Conservation (phyloP, 2,329 filamentous ascomycete genomes). For the Diplocarpon mali region DNA sequence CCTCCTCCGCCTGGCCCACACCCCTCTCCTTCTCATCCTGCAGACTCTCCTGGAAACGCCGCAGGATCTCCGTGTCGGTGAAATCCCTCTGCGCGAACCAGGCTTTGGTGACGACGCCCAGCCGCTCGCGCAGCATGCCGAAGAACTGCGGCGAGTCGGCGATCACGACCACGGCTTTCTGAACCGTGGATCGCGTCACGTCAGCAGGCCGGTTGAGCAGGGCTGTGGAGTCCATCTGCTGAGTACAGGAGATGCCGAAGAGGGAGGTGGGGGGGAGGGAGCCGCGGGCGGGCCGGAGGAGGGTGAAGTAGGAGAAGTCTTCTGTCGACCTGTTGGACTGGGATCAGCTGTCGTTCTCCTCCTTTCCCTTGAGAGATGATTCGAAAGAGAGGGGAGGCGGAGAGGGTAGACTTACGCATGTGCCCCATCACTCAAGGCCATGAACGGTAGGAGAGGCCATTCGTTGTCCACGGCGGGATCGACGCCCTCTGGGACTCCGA, state of each 20-base stretch:
- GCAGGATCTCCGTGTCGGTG: conserved; percentile 77
- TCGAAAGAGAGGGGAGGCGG: not conserved
- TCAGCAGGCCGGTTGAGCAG: conserved; percentile 72
- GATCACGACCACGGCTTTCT: conserved; percentile 95
- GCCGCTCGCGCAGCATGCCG: conserved; percentile 77
- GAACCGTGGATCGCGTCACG: conserved; percentile 93
- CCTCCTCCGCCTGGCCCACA: conserved; percentile 49
- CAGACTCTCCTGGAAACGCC: conserved; percentile 84
- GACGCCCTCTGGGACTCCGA: conserved; percentile 60
- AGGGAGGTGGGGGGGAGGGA: conserved; percentile 60
- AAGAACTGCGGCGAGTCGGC: conserved; percentile 85
- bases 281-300: conserved; percentile 52
- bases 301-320: conserved; percentile 97
- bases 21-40: conserved; percentile 55
- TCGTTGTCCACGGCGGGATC: conserved; percentile 79
- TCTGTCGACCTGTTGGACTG: conserved; percentile 56
- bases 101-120: conserved; percentile 82
- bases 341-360: not conserved
- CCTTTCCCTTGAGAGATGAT: not conserved
- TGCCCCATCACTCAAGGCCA: conserved; percentile 91
- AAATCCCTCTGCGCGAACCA: conserved; percentile 97
- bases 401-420: conserved; percentile 56
- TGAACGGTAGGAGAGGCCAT: conserved; percentile 88
- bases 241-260: conserved; percentile 91
- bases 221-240: conserved; percentile 72